These are phyloP conservation scores for Cordyceps cicadae DNA, from an alignment of 2,329 filamentous ascomycete genomes.

Conservation along the genomic window DNA sequence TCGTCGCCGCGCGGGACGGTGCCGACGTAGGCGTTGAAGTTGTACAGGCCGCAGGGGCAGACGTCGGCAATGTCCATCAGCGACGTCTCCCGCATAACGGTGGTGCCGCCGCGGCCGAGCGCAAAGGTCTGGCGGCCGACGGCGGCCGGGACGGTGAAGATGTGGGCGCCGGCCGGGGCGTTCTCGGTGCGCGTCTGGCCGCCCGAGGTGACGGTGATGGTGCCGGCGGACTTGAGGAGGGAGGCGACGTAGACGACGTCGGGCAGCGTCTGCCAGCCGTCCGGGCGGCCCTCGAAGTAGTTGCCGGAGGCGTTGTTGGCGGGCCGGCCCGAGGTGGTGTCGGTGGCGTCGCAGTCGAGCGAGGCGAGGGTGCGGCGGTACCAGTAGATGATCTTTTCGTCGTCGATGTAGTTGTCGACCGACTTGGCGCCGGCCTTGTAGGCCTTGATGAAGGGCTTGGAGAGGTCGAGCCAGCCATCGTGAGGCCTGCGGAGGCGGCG, in stretches of 20 bases:
- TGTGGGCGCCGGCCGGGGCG: slow-evolving; percentile 20
- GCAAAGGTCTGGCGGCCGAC: slow-evolving; percentile 10
- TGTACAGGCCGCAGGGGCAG: slow-evolving; percentile 13
- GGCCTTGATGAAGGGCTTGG: slow-evolving; percentile 44
- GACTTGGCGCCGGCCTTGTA: slow-evolving; percentile 38
- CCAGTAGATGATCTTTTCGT: slow-evolving; percentile 47
- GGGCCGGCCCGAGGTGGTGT: slow-evolving; percentile 36
- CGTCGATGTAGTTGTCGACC: slow-evolving; percentile 33
- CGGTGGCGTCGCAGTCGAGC: slow-evolving; percentile 42
- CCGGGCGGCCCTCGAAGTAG: slow-evolving; percentile 43
- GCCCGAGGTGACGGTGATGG: slow-evolving; percentile 37
- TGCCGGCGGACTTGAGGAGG: slow-evolving; percentile 36
- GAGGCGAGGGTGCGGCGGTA: slow-evolving; percentile 41
- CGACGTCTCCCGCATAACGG: slow-evolving; percentile 8
- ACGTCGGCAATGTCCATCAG: slow-evolving; percentile 13
- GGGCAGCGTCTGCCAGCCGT: slow-evolving; percentile 40
- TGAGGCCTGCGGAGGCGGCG: slow-evolving; percentile 21
- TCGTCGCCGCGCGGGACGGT: slow-evolving; percentile 11
- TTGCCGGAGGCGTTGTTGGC: slow-evolving; percentile 39
- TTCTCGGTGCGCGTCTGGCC: slow-evolving; percentile 29
- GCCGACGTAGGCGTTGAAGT: slow-evolving; percentile 13
- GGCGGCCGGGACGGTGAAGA: slow-evolving; percentile 16
- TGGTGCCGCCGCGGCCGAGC: slow-evolving; percentile 4
- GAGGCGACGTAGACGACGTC: slow-evolving; percentile 46
- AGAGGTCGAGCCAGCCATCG: slow-evolving; percentile 44